phyloP scores from a whole-genome alignment of 805 yeast species.

The Metschnikowia cerradonensis region DNA sequence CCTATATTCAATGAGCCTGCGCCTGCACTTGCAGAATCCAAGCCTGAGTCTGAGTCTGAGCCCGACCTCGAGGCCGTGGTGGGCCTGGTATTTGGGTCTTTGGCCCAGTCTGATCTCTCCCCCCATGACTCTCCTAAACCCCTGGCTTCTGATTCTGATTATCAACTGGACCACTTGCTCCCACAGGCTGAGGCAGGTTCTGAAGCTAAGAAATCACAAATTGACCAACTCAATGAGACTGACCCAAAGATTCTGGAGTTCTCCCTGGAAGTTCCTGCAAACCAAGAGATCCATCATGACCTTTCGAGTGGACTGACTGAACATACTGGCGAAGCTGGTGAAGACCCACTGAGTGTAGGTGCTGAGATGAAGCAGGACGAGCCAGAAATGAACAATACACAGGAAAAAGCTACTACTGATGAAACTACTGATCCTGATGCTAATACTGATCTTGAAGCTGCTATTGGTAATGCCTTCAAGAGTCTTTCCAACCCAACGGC shows the following conservation, averaged over 20 bases:
- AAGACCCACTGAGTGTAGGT: no score
- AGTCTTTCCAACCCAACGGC: constrained; percentile 2
- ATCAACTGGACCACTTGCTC: neutral
- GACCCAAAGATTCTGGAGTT: neutral
- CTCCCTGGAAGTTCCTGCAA: neutral
- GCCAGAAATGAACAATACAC: no score
- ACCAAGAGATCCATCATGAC: neutral
- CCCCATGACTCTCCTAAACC: neutral
- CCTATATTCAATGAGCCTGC: neutral
- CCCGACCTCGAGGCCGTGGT: constrained; percentile 4
- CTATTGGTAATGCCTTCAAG: constrained; percentile 30
- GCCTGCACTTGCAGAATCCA: neutral
- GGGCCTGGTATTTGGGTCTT: constrained; percentile 6
- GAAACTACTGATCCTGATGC: neutral
- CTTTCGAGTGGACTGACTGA: no score
- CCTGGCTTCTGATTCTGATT: neutral
- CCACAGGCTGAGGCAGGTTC: neutral
- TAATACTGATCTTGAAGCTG: constrained; percentile 15
- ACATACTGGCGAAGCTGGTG: no score
- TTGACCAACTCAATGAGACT: no score
- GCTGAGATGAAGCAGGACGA: no score
- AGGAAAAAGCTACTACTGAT: neutral
- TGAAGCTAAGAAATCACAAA: no score
- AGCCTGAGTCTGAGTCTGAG: neutral
- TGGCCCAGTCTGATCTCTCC: neutral